Evolutionary conservation across 2,329 filamentous ascomycete genomes (phyloP).

Genomic region (Pseudogymnoascus sp.): DNA sequence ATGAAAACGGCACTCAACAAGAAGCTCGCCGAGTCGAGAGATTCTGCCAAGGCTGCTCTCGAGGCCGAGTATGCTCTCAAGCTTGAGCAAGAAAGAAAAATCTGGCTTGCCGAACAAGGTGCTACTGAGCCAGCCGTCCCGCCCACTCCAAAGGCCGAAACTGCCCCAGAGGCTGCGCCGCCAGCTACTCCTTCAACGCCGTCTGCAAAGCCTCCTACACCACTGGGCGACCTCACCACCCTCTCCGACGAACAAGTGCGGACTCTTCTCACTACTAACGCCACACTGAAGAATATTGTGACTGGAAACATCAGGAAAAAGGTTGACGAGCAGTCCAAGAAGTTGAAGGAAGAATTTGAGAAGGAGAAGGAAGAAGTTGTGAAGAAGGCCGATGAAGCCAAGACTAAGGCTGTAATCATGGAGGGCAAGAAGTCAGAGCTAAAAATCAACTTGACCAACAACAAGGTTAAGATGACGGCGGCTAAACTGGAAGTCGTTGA

Average conservation of each 20-base stretch:
- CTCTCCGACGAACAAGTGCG: slow-evolving; percentile 47
- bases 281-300: slow-evolving; percentile 50
- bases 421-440: slow-evolving; percentile 66
- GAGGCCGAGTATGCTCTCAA: slow-evolving; percentile 39
- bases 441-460: slow-evolving; percentile 72
- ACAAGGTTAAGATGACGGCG: slow-evolving; percentile 51
- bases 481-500: slow-evolving; percentile 74
- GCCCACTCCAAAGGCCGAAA: slow-evolving; percentile 21
- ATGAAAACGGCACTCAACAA: slow-evolving; percentile 62
- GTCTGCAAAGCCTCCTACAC: slow-evolving; percentile 14
- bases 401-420: slow-evolving; percentile 55
- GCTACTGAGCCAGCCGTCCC: slow-evolving; percentile 22
- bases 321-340: slow-evolving; percentile 51
- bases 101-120: slow-evolving; percentile 45
- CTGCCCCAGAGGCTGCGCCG: slow-evolving; percentile 1
- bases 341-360: slow-evolving; percentile 41
- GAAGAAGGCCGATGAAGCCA: slow-evolving; percentile 32
- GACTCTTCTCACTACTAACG: slow-evolving; percentile 47
- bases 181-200: slow-evolving; percentile 20
- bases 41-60: slow-evolving; percentile 45
- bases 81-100: slow-evolving; percentile 55
- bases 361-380: slow-evolving; percentile 44
- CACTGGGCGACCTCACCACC: slow-evolving; percentile 26
- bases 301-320: slow-evolving; percentile 60
- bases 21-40: slow-evolving; percentile 51